phyloP scores from a whole-genome alignment of 768 basidiomycete genomes.

The Russula abietina region DNA sequence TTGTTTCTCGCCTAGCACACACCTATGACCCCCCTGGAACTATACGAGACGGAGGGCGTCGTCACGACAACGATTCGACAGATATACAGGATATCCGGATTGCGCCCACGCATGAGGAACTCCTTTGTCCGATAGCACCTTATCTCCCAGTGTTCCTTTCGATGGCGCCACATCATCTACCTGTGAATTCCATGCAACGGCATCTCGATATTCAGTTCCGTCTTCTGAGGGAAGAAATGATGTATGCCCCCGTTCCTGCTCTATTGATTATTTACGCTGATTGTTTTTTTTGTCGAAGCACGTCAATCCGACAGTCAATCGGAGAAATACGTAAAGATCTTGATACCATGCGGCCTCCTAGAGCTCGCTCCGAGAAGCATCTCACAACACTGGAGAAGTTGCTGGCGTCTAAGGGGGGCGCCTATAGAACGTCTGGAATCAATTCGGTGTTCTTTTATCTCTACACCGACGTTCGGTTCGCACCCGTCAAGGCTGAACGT shows the following conservation, averaged over 20 bases:
- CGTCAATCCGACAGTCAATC: slow-evolving; percentile 25
- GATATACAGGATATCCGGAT: slow-evolving; percentile 57
- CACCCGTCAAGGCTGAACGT: slow-evolving; percentile 41
- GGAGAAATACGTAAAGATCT: slow-evolving; percentile 22
- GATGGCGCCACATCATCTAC: slow-evolving; percentile 57
- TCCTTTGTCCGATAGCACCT: slow-evolving; percentile 43
- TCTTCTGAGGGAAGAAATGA: slow-evolving; percentile 65
- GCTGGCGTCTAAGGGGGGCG: slow-evolving; percentile 49
- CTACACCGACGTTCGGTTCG: slow-evolving; percentile 49
- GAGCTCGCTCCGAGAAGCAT: slow-evolving; percentile 2
- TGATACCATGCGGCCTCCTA: slow-evolving; percentile 14
- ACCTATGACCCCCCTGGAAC: slow-evolving; percentile 53
- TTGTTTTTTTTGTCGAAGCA: slow-evolving; percentile 4
- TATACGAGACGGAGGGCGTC: slow-evolving; percentile 42
- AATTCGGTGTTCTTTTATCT: slow-evolving; percentile 57
- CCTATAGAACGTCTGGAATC: slow-evolving; percentile 42
- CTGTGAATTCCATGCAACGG: slow-evolving; percentile 53
- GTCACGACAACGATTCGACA: slow-evolving; percentile 63
- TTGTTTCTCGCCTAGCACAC: slow-evolving; percentile 34
- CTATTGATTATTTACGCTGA: not conserved
- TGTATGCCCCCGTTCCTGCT: slow-evolving; percentile 35
- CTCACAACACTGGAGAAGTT: slow-evolving; percentile 42
- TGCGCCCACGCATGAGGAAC: slow-evolving; percentile 63
- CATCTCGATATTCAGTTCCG: slow-evolving; percentile 72
- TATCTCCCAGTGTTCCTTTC: slow-evolving; percentile 58